Evolutionary conservation across 2,329 filamentous ascomycete genomes (phyloP).

Genomic region (Claviceps lovelessii): DNA sequence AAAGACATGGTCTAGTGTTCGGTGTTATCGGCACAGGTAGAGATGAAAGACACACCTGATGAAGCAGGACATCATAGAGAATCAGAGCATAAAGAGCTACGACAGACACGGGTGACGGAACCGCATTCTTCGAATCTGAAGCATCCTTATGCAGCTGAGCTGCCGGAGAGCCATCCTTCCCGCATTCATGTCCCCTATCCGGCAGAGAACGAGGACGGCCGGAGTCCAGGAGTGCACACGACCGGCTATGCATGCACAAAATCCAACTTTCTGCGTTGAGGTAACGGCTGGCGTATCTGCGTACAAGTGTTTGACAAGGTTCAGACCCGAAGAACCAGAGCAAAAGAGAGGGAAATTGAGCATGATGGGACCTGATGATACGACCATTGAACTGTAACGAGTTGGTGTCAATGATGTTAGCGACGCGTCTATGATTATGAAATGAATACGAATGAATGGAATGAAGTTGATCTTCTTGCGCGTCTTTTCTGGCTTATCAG

Average conservation of each 20-base stretch:
- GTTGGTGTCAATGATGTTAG: neutral
- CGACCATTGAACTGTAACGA: neutral
- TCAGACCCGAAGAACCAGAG: neutral
- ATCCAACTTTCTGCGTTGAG: neutral
- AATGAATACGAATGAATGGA: neutral
- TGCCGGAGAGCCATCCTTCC: conserved; percentile 1
- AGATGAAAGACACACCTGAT: neutral
- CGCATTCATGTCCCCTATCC: neutral
- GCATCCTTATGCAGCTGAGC: neutral
- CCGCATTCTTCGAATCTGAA: neutral
- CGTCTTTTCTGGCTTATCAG: neutral
- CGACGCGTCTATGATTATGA: neutral
- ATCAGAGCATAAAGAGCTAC: neutral
- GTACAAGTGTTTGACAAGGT: neutral
- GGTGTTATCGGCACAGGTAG: neutral
- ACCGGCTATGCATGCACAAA: neutral
- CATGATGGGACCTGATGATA: neutral
- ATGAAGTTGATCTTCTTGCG: neutral
- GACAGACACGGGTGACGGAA: neutral
- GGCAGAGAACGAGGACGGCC: neutral
- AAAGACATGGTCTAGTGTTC: conserved; percentile 19
- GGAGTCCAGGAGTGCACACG: neutral
- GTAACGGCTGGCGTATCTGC: neutral
- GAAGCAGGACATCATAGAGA: neutral
- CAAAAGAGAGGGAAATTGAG: neutral